These are phyloP conservation scores for Fusarium pseudograminearum DNA, from an alignment of 2,329 filamentous ascomycete genomes.

Conservation along the genomic window DNA sequence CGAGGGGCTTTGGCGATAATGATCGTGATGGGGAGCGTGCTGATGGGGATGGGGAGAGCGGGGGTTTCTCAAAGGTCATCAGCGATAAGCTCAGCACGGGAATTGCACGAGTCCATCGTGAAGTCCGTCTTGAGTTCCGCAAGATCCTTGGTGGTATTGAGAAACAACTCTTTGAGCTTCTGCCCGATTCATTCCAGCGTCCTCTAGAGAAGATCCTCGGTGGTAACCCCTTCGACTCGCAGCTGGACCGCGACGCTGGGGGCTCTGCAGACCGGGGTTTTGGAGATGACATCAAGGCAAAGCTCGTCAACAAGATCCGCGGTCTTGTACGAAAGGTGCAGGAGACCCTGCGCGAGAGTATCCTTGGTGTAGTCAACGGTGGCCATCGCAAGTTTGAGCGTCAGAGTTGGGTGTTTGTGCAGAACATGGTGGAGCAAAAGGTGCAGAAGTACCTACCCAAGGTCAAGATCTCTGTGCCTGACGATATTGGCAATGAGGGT, in stretches of 20 bases:
- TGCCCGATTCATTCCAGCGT: conserved; percentile 58
- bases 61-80: conserved; percentile 59
- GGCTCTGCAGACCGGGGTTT: conserved; percentile 54
- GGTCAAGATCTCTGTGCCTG: conserved; percentile 59
- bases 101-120: conserved; percentile 58
- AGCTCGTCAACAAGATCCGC: conserved; percentile 60
- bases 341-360: conserved; percentile 59
- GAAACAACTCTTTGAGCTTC: conserved; percentile 59
- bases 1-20: conserved; percentile 46
- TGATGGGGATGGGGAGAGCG: conserved; percentile 45
- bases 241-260: conserved; percentile 55
- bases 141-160: conserved; percentile 58
- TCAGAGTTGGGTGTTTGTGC: conserved; percentile 61
- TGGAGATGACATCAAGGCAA: conserved; percentile 58
- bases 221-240: conserved; percentile 60
- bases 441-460: conserved; percentile 60
- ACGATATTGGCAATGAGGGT: conserved; percentile 61
- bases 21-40: conserved; percentile 47
- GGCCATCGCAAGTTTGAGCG: conserved; percentile 62
- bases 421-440: conserved; percentile 59
- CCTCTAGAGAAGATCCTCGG: conserved; percentile 61
- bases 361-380: conserved; percentile 59
- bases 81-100: conserved; percentile 61
- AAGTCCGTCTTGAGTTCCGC: conserved; percentile 61
- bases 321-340: conserved; percentile 59